phyloP scores from a whole-genome alignment of 768 basidiomycete genomes.

The Crucibulum laeve region DNA sequence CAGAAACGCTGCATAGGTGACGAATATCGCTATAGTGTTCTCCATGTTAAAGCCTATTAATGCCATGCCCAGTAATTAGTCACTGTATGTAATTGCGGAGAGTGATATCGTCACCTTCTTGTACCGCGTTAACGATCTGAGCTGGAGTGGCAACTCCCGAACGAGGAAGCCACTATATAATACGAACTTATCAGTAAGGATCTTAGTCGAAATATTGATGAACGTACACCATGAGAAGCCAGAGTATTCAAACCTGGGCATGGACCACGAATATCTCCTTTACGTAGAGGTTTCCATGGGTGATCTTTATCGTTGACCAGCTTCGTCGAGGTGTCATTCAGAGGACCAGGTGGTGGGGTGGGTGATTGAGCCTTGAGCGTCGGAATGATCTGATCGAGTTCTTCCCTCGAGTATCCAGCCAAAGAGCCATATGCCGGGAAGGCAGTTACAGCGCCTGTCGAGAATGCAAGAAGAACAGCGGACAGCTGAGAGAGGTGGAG shows the following conservation, averaged over 20 bases:
- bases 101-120: constrained; percentile 9
- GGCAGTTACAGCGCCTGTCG: too few relatives aligned
- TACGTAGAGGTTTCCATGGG: constrained; percentile 14
- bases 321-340: constrained; percentile 17
- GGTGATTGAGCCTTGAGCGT: not conserved
- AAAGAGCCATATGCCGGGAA: not conserved
- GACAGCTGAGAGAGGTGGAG: too few relatives aligned
- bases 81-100: not conserved
- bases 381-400: not conserved
- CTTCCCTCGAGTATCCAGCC: not conserved
- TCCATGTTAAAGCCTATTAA: constrained; percentile 21
- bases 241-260: constrained; percentile 20
- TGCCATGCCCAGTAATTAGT: too few relatives aligned
- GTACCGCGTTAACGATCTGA: constrained; percentile 13
- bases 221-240: constrained; percentile 18
- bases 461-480: too few relatives aligned
- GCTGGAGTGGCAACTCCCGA: constrained; percentile 12
- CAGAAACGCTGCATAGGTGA: constrained; percentile 17
- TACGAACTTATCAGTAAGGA: not conserved
- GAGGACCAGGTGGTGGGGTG: constrained; percentile 12
- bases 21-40: constrained; percentile 14
- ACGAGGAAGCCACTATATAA: constrained; percentile 14
- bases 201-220: too few relatives aligned
- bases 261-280: constrained; percentile 17
- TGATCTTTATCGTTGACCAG: constrained; percentile 18